Percentiles rank a stretch among this genome's conserved stretches.
These are phyloP conservation scores for Ustilago bromivora DNA, from an alignment of 1,284 basidiomycete species.

Conservation along the genomic window DNA sequence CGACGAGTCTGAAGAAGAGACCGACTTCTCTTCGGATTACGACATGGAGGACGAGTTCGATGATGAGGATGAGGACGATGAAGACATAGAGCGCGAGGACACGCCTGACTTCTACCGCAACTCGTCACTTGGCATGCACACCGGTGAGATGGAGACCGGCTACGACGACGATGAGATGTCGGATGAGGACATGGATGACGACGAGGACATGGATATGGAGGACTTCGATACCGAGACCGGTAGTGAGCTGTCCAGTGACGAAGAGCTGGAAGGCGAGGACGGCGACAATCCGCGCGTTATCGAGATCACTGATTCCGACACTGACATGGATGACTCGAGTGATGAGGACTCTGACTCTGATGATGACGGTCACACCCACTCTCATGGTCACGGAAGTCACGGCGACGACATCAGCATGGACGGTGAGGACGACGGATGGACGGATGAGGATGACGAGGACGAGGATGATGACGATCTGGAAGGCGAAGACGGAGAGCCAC, in stretches of 20 bases:
- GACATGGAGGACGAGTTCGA: constrained; percentile 56
- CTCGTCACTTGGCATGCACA: constrained; percentile 93
- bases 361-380: constrained; percentile 54
- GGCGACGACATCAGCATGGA: constrained; percentile 66
- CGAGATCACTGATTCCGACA: constrained; percentile 68
- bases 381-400: constrained; percentile 37
- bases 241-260: constrained; percentile 70
- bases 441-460: constrained; percentile 57
- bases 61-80: constrained; percentile 74
- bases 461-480: constrained; percentile 61
- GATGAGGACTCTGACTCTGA: constrained; percentile 39
- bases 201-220: constrained; percentile 86
- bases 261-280: constrained; percentile 69
- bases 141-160: constrained; percentile 69
- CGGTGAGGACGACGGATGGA: constrained; percentile 70
- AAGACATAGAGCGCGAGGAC: constrained; percentile 77
- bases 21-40: constrained; percentile 46
- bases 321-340: constrained; percentile 49
- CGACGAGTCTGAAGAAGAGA: constrained; percentile 47
- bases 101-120: constrained; percentile 95
- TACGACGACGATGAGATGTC: constrained; percentile 83
- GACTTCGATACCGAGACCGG: constrained; percentile 74
- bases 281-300: constrained; percentile 69
- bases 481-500: constrained; percentile 74
- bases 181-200: constrained; percentile 86